These are phyloP conservation scores for Leptographium flavum DNA, from an alignment of 2,329 filamentous ascomycete genomes.

Conservation along the genomic window DNA sequence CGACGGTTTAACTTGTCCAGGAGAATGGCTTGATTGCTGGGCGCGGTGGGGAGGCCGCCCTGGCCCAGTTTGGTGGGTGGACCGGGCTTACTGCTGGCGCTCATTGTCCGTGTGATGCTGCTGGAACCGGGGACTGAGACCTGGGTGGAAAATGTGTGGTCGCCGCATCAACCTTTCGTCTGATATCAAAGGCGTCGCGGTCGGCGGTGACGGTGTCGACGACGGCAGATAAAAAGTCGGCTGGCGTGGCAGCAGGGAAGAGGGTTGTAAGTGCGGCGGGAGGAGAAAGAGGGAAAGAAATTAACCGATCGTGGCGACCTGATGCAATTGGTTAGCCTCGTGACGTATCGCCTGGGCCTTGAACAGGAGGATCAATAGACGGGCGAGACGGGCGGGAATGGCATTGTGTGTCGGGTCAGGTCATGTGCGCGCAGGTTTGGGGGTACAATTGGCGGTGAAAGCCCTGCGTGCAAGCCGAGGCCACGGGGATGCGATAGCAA, in stretches of 20 bases:
- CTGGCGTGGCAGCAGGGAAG: neutral
- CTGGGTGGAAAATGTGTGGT: neutral
- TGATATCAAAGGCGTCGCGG: neutral
- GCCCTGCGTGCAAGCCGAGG: neutral
- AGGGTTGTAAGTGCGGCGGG: neutral
- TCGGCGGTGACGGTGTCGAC: too few relatives aligned
- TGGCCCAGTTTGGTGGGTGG: conserved; percentile 37
- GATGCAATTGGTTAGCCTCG: conserved; percentile 13
- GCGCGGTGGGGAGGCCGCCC: conserved; percentile 28
- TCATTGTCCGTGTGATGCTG: conserved; percentile 27
- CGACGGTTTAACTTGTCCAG: conserved; percentile 69
- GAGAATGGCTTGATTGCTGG: conserved; percentile 48
- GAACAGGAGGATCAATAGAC: neutral
- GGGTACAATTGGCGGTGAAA: conserved; percentile 7
- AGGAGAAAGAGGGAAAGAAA: conserved; percentile 2
- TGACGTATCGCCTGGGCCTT: conserved; percentile 7
- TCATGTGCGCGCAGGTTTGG: conserved; percentile 6
- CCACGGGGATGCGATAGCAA: neutral
- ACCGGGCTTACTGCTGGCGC: conserved; percentile 34
- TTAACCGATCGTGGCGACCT: conserved; percentile 8
- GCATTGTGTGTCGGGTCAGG: conserved; percentile 1
- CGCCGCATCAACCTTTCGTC: conserved; percentile 6
- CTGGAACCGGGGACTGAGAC: conserved; percentile 1
- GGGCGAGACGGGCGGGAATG: neutral
- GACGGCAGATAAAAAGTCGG: too few relatives aligned